These are phyloP conservation scores for Diplogelasinospora grovesii DNA, from an alignment of 495 filamentous ascomycete species.

Conservation along the genomic window DNA sequence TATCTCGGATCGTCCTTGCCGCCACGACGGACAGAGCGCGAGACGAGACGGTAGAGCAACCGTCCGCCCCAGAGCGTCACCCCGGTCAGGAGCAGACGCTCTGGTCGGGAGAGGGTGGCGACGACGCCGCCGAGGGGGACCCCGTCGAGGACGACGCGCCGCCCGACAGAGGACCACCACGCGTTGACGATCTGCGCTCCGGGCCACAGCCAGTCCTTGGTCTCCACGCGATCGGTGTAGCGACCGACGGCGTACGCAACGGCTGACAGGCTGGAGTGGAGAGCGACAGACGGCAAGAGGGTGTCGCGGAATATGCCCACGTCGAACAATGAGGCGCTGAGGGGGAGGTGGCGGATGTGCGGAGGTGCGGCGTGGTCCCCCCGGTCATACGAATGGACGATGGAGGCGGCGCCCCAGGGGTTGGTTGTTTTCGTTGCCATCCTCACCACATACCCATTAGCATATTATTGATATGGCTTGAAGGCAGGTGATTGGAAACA, in stretches of 20 bases:
- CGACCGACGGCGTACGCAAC: constrained; percentile 41
- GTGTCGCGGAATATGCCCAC: constrained; percentile 47
- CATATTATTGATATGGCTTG: too few species aligned
- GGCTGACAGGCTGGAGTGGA: constrained; percentile 41
- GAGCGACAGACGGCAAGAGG: constrained; percentile 40
- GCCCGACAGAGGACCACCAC: constrained; percentile 52
- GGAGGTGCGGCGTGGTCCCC: neutral
- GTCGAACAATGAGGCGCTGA: constrained; percentile 30
- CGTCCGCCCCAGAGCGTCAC: constrained; percentile 51
- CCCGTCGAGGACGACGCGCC: constrained; percentile 31
- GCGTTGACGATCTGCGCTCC: constrained; percentile 47
- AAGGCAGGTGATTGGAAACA: too few species aligned
- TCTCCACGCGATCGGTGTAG: constrained; percentile 43
- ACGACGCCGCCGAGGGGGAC: constrained; percentile 37
- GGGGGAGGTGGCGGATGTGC: constrained; percentile 4
- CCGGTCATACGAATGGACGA: too few species aligned
- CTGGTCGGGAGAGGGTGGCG: constrained; percentile 37
- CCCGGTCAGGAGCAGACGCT: constrained; percentile 44
- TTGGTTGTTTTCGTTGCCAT: too few species aligned
- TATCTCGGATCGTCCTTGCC: constrained; percentile 52
- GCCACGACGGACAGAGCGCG: constrained; percentile 31
- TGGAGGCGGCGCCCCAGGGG: too few species aligned
- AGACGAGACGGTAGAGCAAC: constrained; percentile 46
- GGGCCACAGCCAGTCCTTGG: constrained; percentile 55
- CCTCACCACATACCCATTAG: too few species aligned